phyloP scores from a whole-genome alignment of 225 moss, liverwort and hornwort species.

The Bryoerythrophyllum caledonicum region DNA sequence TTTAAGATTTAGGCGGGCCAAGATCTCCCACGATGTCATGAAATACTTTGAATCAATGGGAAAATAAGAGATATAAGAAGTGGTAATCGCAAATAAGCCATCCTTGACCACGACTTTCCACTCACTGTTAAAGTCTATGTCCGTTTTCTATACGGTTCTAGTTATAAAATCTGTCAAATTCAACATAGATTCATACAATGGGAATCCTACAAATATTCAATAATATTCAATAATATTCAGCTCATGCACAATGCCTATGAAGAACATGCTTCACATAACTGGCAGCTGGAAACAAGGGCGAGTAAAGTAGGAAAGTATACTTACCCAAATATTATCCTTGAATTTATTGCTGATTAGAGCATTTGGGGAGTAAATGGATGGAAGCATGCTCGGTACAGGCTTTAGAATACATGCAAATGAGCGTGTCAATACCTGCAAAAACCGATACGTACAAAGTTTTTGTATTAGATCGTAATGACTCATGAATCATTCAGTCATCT shows the following conservation, averaged over 20 bases:
- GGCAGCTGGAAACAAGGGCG: too few species aligned
- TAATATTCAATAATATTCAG: background rate
- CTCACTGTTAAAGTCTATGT: conserved; percentile 19
- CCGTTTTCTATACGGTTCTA: conserved; percentile 13
- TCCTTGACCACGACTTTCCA: conserved; percentile 12
- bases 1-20: conserved; percentile 1
- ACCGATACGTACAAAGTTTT: conserved; percentile 20
- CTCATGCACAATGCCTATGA: conserved; percentile 14
- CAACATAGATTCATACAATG: background rate
- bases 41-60: conserved; percentile 1
- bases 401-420: conserved; percentile 85
- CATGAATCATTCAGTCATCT: background rate
- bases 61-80: conserved; percentile 15
- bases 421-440: conserved; percentile 82
- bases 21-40: background rate
- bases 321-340: conserved; percentile 90
- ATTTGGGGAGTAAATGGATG: conserved; percentile 59
- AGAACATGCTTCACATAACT: conserved; percentile 9
- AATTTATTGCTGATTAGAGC: conserved; percentile 75
- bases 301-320: background rate
- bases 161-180: conserved; percentile 3
- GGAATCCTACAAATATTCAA: background rate
- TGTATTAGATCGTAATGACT: background rate
- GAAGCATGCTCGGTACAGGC: conserved; percentile 78
- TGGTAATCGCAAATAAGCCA: background rate